Percentiles rank a stretch among this genome's conserved stretches.
phyloP scores from a whole-genome alignment of 148 eudicot species.

The Simmondsia chinensis region DNA sequence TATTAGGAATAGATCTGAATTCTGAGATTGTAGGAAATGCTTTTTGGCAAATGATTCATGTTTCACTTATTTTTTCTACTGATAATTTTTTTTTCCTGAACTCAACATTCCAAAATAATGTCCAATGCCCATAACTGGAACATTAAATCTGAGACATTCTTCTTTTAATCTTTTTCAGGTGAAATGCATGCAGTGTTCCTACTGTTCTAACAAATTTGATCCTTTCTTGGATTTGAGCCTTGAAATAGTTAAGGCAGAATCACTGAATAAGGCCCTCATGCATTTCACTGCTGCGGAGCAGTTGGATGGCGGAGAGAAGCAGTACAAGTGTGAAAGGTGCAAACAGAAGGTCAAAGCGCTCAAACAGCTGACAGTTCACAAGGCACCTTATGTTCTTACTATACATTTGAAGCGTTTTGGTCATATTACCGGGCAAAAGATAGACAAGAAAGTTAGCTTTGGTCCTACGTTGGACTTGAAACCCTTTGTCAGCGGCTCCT shows the following conservation, averaged over 20 bases:
- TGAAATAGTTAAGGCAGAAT: constrained; percentile 74
- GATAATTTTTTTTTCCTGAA: too few species aligned
- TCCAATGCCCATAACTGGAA: too few species aligned
- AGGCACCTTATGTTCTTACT: constrained; percentile 78
- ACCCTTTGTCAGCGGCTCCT: constrained; percentile 65
- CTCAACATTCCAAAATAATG: neutral
- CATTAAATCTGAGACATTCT: too few species aligned
- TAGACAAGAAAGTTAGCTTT: constrained; percentile 66
- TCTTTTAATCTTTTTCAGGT: constrained; percentile 47
- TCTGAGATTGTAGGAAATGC: neutral
- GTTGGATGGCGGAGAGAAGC: constrained; percentile 84
- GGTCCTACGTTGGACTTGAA: constrained; percentile 72
- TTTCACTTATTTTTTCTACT: too few species aligned
- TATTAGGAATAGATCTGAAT: neutral
- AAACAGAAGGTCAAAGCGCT: constrained; percentile 86
- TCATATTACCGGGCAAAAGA: constrained; percentile 62
- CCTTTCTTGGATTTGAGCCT: constrained; percentile 93
- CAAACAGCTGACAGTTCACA: constrained; percentile 73
- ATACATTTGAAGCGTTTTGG: constrained; percentile 88
- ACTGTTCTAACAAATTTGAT: constrained; percentile 75
- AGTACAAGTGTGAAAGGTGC: constrained; percentile 81
- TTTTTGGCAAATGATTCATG: too few species aligned
- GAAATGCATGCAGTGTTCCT: constrained; percentile 82
- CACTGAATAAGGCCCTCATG: constrained; percentile 55
- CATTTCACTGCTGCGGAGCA: constrained; percentile 78